Evolutionary conservation across 257 asterid genomes (phyloP).

Genomic region (Cordia subcordata): DNA sequence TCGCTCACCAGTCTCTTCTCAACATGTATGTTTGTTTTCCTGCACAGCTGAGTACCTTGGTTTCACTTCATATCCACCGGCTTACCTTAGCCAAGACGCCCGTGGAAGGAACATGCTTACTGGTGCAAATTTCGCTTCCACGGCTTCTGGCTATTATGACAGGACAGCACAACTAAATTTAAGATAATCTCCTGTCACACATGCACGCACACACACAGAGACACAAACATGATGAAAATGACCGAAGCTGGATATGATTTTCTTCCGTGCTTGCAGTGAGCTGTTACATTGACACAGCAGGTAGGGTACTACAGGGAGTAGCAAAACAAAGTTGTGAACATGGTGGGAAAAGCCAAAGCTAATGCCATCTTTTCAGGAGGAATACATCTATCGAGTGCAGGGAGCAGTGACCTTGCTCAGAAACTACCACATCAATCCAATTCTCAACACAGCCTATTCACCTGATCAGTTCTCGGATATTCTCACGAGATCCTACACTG

Average conservation of each 20-base stretch:
- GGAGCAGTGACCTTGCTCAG: slow-evolving; percentile 83
- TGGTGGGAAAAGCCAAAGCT: slow-evolving; percentile 54
- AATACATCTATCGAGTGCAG: slow-evolving; percentile 71
- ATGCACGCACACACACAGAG: background rate
- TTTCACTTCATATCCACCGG: slow-evolving; percentile 70
- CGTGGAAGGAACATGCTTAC: slow-evolving; percentile 42
- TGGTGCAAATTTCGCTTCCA: slow-evolving; percentile 85
- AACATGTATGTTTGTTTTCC: slow-evolving; percentile 10
- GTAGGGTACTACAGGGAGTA: slow-evolving; percentile 51
- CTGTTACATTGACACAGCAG: slow-evolving; percentile 57
- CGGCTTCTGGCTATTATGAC: slow-evolving; percentile 87
- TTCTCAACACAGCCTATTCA: slow-evolving; percentile 39
- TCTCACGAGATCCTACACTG: slow-evolving; percentile 53
- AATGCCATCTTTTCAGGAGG: slow-evolving; percentile 54
- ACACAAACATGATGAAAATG: too few species aligned
- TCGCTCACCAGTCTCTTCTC: background rate
- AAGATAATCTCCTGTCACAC: slow-evolving; percentile 8
- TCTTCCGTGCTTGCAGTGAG: slow-evolving; percentile 40
- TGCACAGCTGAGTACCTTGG: slow-evolving; percentile 77
- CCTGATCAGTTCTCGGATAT: slow-evolving; percentile 57
- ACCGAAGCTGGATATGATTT: background rate
- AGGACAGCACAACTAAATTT: slow-evolving; percentile 60
- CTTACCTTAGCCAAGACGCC: slow-evolving; percentile 68
- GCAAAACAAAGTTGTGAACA: slow-evolving; percentile 56
- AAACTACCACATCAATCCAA: slow-evolving; percentile 64